Evolutionary conservation across 179 eudicot species (phyloP), one percentile per base, ranked within the genome.

Genomic region (Beta corolliflora): DNA sequence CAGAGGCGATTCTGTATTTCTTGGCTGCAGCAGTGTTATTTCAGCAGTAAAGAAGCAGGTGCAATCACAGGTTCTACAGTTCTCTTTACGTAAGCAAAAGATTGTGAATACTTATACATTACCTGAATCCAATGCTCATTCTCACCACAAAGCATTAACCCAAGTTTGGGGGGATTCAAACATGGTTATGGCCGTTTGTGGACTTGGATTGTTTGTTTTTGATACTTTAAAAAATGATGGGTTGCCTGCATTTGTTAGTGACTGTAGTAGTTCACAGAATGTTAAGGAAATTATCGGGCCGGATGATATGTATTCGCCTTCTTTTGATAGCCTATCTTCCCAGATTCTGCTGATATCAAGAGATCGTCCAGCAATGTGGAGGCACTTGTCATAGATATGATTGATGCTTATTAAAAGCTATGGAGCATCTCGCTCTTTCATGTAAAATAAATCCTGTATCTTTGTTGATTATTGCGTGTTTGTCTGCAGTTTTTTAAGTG

Each of bases 111-210:
- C 91, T 25, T 94, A 90, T 73, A 36, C 69, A n/a, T 71, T 95
- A 63, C 98, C 97, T 8, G 97, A 92, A 79, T 87, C 97, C 63
- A 87, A 84, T 79, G 86, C 94, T 45, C 94, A 90, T 59, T 75
- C 88, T 45, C 85, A 86, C 76, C 86, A 87, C 86, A 83, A 84
- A 63, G 88, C 89, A 58, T 69, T 93, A 76, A 93, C 95, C 10
- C 97, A 95, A 88, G 99, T 95, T 48, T 95, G 97, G 98, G 98
- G 99, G 73, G 88, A 94, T 77, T 91, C 98, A 46, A 77, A 84
- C 82, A 77, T 80, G 74, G 94, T 94, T 79, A 95, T 95, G 98
- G 97, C 91, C 53, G 88, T 86, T 44, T 86, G 90, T 85, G 97
- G 94, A 7, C 88, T 84, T 18, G 99, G 98, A 16, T 83, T 95